Percentiles rank a stretch among this genome's conserved stretches.
phyloP scores from a whole-genome alignment of 768 basidiomycete genomes.

The Lentinula lateritia region DNA sequence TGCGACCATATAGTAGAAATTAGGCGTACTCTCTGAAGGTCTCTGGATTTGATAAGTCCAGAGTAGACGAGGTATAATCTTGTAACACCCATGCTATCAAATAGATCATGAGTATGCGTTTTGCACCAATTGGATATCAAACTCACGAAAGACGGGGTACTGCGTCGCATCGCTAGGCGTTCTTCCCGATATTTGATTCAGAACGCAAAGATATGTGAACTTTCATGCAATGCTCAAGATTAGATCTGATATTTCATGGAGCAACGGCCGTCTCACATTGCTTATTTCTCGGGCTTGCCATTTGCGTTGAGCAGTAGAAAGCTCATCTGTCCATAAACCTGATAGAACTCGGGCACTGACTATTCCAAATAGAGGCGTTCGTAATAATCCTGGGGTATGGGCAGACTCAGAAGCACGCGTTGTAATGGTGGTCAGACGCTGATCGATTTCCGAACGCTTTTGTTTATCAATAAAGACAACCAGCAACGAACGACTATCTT shows the following conservation, averaged over 20 bases:
- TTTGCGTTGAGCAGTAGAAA: constrained; percentile 66
- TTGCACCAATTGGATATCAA: neutral
- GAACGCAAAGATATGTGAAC: constrained; percentile 85
- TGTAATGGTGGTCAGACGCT: constrained; percentile 45
- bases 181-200: constrained; percentile 89
- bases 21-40: constrained; percentile 67
- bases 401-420: constrained; percentile 34
- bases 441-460: constrained; percentile 55
- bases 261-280: constrained; percentile 50
- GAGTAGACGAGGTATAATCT: constrained; percentile 69
- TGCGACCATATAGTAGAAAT: neutral
- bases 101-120: neutral
- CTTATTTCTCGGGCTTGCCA: constrained; percentile 93
- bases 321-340: constrained; percentile 51
- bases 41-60: constrained; percentile 58
- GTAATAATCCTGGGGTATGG: constrained; percentile 45
- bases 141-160: constrained; percentile 85
- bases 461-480: constrained; percentile 73
- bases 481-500: constrained; percentile 83
- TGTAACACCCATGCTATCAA: constrained; percentile 78
- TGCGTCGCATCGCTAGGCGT: constrained; percentile 95
- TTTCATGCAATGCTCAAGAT: constrained; percentile 19
- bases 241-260: neutral
- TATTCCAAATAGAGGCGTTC: constrained; percentile 49
- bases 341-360: constrained; percentile 42